phyloP scores from a whole-genome alignment of 164 flowering plant genomes.

The Chloranthus sessilifolius region DNA sequence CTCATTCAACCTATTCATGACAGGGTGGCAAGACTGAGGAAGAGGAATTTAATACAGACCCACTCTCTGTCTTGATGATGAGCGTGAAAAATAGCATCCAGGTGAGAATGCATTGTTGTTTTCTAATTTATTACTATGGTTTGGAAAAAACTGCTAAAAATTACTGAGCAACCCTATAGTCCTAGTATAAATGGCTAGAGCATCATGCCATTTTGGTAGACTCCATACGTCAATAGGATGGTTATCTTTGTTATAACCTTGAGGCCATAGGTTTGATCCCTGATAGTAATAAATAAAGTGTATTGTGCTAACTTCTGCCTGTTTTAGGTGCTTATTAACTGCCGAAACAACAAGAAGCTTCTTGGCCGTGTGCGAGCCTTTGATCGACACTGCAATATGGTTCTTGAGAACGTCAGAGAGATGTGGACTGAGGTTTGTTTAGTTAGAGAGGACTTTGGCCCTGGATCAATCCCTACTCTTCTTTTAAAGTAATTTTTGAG shows the following conservation, averaged over 20 bases:
- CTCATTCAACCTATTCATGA: slow-evolving; percentile 1
- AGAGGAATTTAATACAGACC: slow-evolving; percentile 90
- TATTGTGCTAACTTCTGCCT: not conserved
- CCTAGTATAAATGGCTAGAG: not conserved
- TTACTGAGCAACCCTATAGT: not conserved
- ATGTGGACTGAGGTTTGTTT: slow-evolving; percentile 91
- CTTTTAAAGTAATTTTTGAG: not conserved
- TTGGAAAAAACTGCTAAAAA: not conserved
- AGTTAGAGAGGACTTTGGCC: too few relatives aligned
- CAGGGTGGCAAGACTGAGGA: slow-evolving; percentile 73
- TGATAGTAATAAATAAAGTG: not conserved
- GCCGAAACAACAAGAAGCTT: slow-evolving; percentile 83
- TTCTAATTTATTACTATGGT: not conserved
- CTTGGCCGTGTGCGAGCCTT: slow-evolving; percentile 89
- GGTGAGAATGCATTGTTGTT: slow-evolving; percentile 26
- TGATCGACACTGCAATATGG: slow-evolving; percentile 95
- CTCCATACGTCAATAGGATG: not conserved
- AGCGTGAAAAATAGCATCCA: slow-evolving; percentile 92
- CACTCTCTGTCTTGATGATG: slow-evolving; percentile 92
- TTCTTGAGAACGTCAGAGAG: slow-evolving; percentile 85
- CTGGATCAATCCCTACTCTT: too few relatives aligned
- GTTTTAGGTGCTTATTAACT: slow-evolving; percentile 68
- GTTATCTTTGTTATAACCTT: not conserved
- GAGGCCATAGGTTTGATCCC: not conserved
- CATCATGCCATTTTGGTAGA: not conserved